Percentiles rank a stretch among this genome's conserved stretches.
phyloP scores from a whole-genome alignment of 2,329 filamentous ascomycete genomes.

The Pseudocercospora fijiensis region DNA sequence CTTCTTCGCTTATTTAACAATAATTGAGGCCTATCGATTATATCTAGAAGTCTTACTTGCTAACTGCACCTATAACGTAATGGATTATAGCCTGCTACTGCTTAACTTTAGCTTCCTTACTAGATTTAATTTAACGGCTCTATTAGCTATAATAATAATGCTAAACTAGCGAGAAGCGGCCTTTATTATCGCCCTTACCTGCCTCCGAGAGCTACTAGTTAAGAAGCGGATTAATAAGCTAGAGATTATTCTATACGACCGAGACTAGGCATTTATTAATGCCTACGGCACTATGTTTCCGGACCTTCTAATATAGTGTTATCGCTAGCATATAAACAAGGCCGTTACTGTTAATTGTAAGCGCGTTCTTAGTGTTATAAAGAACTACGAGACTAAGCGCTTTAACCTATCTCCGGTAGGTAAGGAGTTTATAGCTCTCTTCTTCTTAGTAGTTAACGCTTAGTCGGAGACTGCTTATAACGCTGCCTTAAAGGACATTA shows the following conservation, averaged over 20 bases:
- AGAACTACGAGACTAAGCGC: background rate
- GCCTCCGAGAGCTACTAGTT: background rate
- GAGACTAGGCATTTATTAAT: background rate
- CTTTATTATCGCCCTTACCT: background rate
- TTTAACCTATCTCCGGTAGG: background rate
- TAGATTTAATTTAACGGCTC: too few species aligned
- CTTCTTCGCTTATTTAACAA: background rate
- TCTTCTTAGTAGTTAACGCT: background rate
- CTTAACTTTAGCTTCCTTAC: background rate
- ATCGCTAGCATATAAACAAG: background rate
- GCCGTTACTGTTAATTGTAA: background rate
- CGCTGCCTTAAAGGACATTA: background rate
- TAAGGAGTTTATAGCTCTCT: background rate
- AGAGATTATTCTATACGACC: background rate
- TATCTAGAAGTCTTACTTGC: background rate
- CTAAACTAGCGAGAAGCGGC: background rate
- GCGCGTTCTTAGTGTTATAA: background rate
- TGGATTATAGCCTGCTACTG: background rate
- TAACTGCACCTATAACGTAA: background rate
- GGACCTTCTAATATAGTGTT: background rate
- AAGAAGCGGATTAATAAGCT: background rate
- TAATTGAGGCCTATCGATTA: background rate
- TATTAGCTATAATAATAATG: background rate
- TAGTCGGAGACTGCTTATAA: background rate
- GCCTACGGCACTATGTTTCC: background rate